These are phyloP conservation scores for Thielaviopsis punctulata DNA, from an alignment of 2,329 filamentous ascomycete species.

Conservation along the genomic window DNA sequence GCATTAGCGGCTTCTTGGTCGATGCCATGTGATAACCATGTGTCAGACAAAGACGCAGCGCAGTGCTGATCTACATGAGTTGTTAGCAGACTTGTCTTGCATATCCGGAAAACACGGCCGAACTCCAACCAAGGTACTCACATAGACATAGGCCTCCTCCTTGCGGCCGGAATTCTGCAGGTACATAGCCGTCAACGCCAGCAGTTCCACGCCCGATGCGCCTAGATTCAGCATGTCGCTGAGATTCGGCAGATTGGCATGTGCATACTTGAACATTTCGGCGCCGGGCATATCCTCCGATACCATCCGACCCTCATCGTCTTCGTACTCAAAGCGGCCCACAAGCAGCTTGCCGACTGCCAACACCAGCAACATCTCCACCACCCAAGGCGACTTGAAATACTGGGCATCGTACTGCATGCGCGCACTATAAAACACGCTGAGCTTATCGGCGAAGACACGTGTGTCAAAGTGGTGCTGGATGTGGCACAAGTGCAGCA, in stretches of 20 bases:
- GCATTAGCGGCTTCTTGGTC: slow-evolving; percentile 9
- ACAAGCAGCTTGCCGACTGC: slow-evolving; percentile 10
- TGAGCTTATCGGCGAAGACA: slow-evolving; percentile 10
- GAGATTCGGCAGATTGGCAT: slow-evolving; percentile 16
- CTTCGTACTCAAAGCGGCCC: slow-evolving; percentile 7
- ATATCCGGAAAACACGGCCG: neutral
- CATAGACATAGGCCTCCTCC: slow-evolving; percentile 13
- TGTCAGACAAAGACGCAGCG: slow-evolving; percentile 16
- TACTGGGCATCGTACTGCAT: slow-evolving; percentile 1
- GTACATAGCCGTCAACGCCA: slow-evolving; percentile 14
- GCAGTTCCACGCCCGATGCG: slow-evolving; percentile 17
- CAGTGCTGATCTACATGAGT: slow-evolving; percentile 16
- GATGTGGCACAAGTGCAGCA: slow-evolving; percentile 15
- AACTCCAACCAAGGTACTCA: neutral
- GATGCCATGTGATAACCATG: slow-evolving; percentile 17
- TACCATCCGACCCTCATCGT: slow-evolving; percentile 6
- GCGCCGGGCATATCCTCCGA: slow-evolving; percentile 10
- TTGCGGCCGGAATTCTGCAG: slow-evolving; percentile 11
- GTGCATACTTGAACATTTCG: slow-evolving; percentile 13
- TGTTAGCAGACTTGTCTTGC: neutral
- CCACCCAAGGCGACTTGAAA: slow-evolving; percentile 10
- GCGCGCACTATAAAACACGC: slow-evolving; percentile 4
- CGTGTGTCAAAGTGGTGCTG: slow-evolving; percentile 16
- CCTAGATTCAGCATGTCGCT: slow-evolving; percentile 16
- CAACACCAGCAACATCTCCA: slow-evolving; percentile 10